Evolutionary conservation across 495 filamentous ascomycete species (phyloP), one percentile per base, ranked within the genome.

Genomic region (Penicillium cataractarum): DNA sequence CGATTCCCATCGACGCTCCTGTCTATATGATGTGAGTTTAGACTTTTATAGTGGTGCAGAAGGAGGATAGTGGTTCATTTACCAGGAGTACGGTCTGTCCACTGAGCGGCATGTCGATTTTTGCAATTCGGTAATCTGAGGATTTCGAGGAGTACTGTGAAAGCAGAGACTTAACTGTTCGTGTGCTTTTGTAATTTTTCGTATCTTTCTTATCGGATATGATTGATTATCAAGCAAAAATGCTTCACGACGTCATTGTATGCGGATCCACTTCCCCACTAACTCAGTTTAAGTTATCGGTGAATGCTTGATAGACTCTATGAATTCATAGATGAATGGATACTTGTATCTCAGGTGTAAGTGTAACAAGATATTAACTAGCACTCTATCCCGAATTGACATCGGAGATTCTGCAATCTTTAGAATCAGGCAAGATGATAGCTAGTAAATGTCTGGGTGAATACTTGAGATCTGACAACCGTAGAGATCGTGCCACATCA

Each of bases 1-100:
- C 63, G 15, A 61, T 65, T 8, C 63, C 63, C 57, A 65, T 65
- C 4, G 63, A 65, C 39, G 63, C 63, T 32, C 63, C 63, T 24
- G 63, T 65, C 63, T 65, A 40, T 33, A 39, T 33, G 50, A 24
- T 44, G 15, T 37, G 32, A 17, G 24, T 37, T 37, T 37, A 37
- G 15, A 13, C 12, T 13, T 0, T 37, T 13, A 13, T 37, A 3
- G 33, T 37, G 33, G 33, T 12, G 29, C 29, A 31, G 3, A 31
- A 4, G 3, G 9, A 12, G 12, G 33, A 12, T 8, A 15, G n/a
- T 54, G 29, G n/a, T 54, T 54, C 29, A 8, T 19, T 4, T 22
- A 54, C 51, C 13, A 54, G 32, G 32, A 54, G 51, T 13, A 35
- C 51, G 21, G n/a, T 54, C 19, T 54, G 51, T 32, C 51, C 29